phyloP scores from a whole-genome alignment of 768 basidiomycete species.

The Tricholoma sp. region DNA sequence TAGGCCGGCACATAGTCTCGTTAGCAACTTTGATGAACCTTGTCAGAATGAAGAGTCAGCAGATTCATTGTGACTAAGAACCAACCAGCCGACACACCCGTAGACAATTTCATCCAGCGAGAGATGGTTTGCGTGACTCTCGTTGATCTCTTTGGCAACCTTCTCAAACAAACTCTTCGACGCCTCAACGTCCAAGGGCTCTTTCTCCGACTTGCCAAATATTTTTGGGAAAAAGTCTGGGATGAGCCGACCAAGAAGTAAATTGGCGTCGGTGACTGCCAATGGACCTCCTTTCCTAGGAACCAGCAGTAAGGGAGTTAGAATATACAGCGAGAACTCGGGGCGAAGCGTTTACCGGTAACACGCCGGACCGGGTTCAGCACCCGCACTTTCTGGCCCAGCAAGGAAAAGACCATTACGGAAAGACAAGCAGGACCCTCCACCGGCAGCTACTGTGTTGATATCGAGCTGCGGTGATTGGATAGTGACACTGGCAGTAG shows the following conservation, averaged over 20 bases:
- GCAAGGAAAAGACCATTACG: constrained; percentile 86
- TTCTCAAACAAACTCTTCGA: constrained; percentile 62
- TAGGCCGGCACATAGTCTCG: constrained; percentile 94
- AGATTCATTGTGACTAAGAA: background rate
- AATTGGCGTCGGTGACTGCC: constrained; percentile 90
- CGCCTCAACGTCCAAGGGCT: constrained; percentile 74
- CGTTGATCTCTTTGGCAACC: constrained; percentile 68
- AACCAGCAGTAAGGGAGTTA: background rate
- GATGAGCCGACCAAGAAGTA: constrained; percentile 82
- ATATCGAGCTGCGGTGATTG: constrained; percentile 93
- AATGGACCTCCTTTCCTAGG: constrained; percentile 83
- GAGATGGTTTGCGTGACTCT: constrained; percentile 50
- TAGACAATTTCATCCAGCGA: constrained; percentile 83
- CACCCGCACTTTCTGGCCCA: constrained; percentile 91
- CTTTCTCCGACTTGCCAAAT: constrained; percentile 85
- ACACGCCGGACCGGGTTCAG: constrained; percentile 90
- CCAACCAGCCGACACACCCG: constrained; percentile 49
- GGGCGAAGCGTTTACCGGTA: constrained; percentile 49
- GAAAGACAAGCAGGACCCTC: constrained; percentile 86
- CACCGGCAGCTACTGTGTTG: constrained; percentile 94
- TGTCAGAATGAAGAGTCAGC: background rate
- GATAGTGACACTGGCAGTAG: constrained; percentile 90
- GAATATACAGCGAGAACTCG: background rate
- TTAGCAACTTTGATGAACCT: constrained; percentile 96
- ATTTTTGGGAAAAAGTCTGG: constrained; percentile 94